Conservation (phyloP, 2,329 filamentous ascomycete genomes). For the Aureobasidium vineae region DNA sequence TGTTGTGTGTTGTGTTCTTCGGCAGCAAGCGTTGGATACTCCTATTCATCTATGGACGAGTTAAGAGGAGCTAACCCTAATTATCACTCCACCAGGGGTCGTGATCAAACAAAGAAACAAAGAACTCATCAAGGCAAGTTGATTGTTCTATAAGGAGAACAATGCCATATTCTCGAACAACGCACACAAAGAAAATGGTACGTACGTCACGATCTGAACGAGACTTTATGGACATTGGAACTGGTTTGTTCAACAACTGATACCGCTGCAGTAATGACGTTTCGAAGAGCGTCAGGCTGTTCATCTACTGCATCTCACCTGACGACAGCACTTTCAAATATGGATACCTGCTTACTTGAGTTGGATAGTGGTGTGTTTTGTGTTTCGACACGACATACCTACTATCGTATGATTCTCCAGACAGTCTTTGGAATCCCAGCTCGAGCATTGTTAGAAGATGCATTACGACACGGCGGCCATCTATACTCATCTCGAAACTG, state of each 20-base stretch:
- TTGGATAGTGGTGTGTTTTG: neutral
- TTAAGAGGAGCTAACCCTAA: neutral
- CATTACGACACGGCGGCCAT: too few species aligned
- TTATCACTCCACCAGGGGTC: neutral
- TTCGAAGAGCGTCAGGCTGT: neutral
- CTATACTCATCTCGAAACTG: neutral
- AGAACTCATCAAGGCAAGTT: neutral
- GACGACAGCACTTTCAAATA: neutral
- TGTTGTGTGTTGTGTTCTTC: neutral
- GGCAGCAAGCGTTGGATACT: neutral
- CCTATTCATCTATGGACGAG: neutral
- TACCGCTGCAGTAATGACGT: neutral
- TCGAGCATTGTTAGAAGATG: too few species aligned
- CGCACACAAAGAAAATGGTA: neutral
- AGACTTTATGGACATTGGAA: neutral
- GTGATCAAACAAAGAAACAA: slow-evolving; percentile 2
- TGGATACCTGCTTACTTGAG: neutral
- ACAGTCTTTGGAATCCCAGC: too few species aligned
- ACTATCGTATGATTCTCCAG: too few species aligned
- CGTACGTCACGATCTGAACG: neutral
- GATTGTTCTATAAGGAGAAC: neutral
- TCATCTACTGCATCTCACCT: neutral
- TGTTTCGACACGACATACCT: too few species aligned
- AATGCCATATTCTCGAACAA: neutral
- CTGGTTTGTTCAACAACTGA: neutral